Evolutionary conservation across 495 filamentous ascomycete species (phyloP).

Genomic region (Hypoxylon perforatum): DNA sequence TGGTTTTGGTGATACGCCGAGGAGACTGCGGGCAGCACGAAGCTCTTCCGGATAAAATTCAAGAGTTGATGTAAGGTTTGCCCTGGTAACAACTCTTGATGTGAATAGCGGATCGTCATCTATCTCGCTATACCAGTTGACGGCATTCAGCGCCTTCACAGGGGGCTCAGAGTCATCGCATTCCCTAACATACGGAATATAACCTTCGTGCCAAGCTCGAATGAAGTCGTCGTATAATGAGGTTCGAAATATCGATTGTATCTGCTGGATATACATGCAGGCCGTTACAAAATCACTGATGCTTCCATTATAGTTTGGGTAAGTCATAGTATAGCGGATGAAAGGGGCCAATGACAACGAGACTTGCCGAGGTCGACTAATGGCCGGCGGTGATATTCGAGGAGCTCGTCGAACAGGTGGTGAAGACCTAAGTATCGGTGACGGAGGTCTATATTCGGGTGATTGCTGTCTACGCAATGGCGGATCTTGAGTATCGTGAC

Average conservation of each 20-base stretch:
- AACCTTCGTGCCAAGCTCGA: constrained; percentile 57
- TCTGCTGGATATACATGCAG: constrained; percentile 64
- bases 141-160: constrained; percentile 43
- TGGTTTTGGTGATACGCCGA: constrained; percentile 13
- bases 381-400: not conserved
- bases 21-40: constrained; percentile 3
- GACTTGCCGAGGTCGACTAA: not conserved
- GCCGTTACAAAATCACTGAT: constrained; percentile 64
- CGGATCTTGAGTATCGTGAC: not conserved
- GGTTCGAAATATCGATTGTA: constrained; percentile 39
- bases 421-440: constrained; percentile 37
- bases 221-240: constrained; percentile 77
- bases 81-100: constrained; percentile 48
- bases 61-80: constrained; percentile 49
- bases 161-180: constrained; percentile 29
- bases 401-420: constrained; percentile 44
- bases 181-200: constrained; percentile 51
- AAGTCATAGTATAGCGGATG: constrained; percentile 62
- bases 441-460: constrained; percentile 19
- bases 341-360: constrained; percentile 39
- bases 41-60: constrained; percentile 40
- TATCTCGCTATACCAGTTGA: constrained; percentile 59
- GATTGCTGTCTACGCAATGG: constrained; percentile 16
- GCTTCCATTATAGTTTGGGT: constrained; percentile 66
- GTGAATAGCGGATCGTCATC: constrained; percentile 52